These are phyloP conservation scores for Rhodotorula toruloides DNA, from an alignment of 768 basidiomycete species.

Conservation along the genomic window DNA sequence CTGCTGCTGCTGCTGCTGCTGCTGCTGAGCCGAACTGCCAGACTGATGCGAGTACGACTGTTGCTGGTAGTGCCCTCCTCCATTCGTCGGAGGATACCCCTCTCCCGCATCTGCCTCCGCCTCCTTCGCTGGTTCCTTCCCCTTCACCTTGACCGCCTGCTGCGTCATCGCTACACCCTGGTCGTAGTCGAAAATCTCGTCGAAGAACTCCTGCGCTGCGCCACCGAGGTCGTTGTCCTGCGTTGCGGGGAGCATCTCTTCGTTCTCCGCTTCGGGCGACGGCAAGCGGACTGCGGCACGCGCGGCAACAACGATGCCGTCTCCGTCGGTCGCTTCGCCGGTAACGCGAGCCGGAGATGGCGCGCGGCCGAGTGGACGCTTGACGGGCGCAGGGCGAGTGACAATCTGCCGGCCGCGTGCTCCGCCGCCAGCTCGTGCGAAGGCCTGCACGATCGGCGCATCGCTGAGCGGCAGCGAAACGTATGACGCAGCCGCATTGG, in stretches of 20 bases:
- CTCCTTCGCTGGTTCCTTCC: not conserved
- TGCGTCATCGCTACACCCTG: not conserved
- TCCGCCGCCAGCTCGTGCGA: not conserved
- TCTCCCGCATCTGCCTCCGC: constrained; percentile 24
- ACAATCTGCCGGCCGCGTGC: not conserved
- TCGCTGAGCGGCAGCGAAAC: constrained; percentile 4
- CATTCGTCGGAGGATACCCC: not conserved
- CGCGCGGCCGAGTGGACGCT: not conserved
- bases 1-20: not conserved
- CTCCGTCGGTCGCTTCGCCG: not conserved
- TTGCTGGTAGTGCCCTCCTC: not conserved
- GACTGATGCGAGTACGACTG: not conserved
- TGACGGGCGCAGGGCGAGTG: not conserved
- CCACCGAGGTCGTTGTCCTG: not conserved
- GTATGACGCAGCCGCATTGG: constrained; percentile 4
- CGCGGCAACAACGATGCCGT: not conserved
- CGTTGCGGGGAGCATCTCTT: not conserved
- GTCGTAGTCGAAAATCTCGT: constrained; percentile 12
- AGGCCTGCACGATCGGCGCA: not conserved
- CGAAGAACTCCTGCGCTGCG: not conserved
- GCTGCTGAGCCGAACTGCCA: too few relatives aligned
- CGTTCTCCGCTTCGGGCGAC: not conserved
- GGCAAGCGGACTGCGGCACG: not conserved
- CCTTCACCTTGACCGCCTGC: too few relatives aligned
- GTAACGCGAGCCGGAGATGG: not conserved